Percentiles rank a stretch among this genome's conserved stretches.
Conservation (phyloP, 441 rosid genomes). For the Pelargonium australe region DNA sequence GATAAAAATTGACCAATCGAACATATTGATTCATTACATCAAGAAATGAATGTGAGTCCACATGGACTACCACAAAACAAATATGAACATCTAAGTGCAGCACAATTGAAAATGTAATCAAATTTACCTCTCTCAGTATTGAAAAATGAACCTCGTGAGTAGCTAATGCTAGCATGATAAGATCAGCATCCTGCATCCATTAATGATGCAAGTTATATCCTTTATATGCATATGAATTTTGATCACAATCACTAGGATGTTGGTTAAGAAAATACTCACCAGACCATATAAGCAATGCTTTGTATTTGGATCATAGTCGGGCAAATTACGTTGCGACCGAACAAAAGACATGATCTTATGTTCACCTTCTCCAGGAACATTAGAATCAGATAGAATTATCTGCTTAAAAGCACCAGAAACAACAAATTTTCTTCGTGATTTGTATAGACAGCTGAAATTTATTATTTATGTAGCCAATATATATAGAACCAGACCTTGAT, state of each 20-base stretch:
- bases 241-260: neutral
- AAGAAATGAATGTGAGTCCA: no score
- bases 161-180: slow-evolving; percentile 28
- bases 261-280: slow-evolving; percentile 11
- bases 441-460: neutral
- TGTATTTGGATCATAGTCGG: slow-evolving; percentile 16
- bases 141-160: slow-evolving; percentile 32
- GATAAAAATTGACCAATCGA: no score
- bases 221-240: no score
- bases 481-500: slow-evolving; percentile 18
- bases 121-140: slow-evolving; percentile 25
- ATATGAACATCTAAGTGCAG: no score
- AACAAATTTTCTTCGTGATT: no score
- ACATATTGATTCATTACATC: no score
- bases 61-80: no score
- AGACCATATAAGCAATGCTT: slow-evolving; percentile 25
- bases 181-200: slow-evolving; percentile 25
- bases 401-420: neutral
- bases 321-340: slow-evolving; percentile 13
- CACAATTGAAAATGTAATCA: neutral
- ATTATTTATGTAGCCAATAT: neutral
- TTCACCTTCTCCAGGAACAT: slow-evolving; percentile 33
- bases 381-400: slow-evolving; percentile 28
- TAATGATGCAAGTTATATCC: no score
- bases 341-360: slow-evolving; percentile 28